Base-by-base conservation (phyloP, 768 basidiomycete species). In the Thelephora aurantiotincta region DNA sequence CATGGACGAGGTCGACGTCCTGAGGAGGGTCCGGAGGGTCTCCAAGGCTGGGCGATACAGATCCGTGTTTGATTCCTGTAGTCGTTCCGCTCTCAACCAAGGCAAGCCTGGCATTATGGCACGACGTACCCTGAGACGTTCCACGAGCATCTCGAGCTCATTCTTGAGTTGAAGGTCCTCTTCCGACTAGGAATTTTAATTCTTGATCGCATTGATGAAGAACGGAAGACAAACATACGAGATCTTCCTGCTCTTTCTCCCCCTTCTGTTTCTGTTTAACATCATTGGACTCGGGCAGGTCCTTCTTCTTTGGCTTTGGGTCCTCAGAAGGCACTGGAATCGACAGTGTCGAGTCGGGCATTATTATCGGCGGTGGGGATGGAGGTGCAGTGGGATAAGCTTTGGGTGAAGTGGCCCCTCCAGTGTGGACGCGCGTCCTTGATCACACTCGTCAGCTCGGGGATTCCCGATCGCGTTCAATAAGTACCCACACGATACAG, bases 1-100 rank as follows among this genome's bases (percentile, higher is more conserved):
- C 94, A 99, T 98, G 5, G 92, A 96, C 13, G 89, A 93, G 3
- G 96, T 99, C 11, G 92, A 92, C 5, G 94, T 97, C 58, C 90
- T 75, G 58, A 98, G 98, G 37, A 98, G 71, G 6, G 86, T 91
- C 43, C 94, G 78, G 9, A 99, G 73, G 3, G 90, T 90, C 68
- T 99, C 94, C 12, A 99, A 73, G 22, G 94, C 91, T 19, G 93
- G 83, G 14, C 80, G 72, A 62, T 97, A 90, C 30, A 98, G 72
- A 30, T 75, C 71, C 0, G 79, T 82, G 58, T 96, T 80, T 50
- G 85, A 60, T 80, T 99, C 94, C 94, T 98, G 56, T 23, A 51
- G 54, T 47, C 51, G 42, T 58, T 33, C 41, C 16, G 12, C 14
- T 16, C 41, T 53, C 35, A 46, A 51, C 47, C 37, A 33, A 51